phyloP scores from a whole-genome alignment of 179 eudicot genomes.

The Silene coronaria region DNA sequence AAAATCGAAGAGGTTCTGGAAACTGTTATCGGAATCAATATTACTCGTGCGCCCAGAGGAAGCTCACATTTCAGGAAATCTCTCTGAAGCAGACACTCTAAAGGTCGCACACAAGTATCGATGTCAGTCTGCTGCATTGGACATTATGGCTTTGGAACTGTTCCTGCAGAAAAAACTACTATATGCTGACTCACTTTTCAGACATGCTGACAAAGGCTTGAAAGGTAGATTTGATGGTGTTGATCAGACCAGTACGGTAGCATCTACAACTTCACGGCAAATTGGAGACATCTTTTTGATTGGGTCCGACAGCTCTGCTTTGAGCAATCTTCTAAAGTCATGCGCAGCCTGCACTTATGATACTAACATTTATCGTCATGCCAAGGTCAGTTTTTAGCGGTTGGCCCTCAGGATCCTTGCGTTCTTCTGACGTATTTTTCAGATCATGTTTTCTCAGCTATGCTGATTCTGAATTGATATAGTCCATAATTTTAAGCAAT shows the following conservation, averaged over 20 bases:
- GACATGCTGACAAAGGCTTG: slow-evolving; percentile 32
- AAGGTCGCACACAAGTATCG: slow-evolving; percentile 40
- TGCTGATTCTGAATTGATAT: neutral
- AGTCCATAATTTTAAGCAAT: neutral
- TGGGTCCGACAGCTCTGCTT: slow-evolving; percentile 45
- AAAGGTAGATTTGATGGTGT: slow-evolving; percentile 28
- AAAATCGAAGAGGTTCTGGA: slow-evolving; percentile 68
- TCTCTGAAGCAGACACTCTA: slow-evolving; percentile 36
- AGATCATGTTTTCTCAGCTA: neutral
- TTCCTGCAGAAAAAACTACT: slow-evolving; percentile 71
- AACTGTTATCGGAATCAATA: slow-evolving; percentile 41
- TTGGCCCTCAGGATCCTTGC: slow-evolving; percentile 5
- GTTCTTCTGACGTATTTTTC: neutral
- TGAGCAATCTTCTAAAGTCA: slow-evolving; percentile 51
- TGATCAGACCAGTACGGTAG: slow-evolving; percentile 23
- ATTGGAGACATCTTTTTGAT: slow-evolving; percentile 47
- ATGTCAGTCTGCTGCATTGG: slow-evolving; percentile 57
- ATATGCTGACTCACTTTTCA: slow-evolving; percentile 43
- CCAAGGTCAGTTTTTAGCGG: slow-evolving; percentile 42
- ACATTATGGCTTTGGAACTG: slow-evolving; percentile 60
- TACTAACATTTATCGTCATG: slow-evolving; percentile 38
- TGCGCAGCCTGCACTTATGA: slow-evolving; percentile 54
- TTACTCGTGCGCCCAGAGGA: slow-evolving; percentile 27
- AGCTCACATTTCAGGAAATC: slow-evolving; percentile 28
- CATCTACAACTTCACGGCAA: slow-evolving; percentile 31